Evolutionary conservation across 352 stramenopile species (phyloP), one percentile per base, ranked within the genome.

Genomic region (Phytophthora chlamydospora): DNA sequence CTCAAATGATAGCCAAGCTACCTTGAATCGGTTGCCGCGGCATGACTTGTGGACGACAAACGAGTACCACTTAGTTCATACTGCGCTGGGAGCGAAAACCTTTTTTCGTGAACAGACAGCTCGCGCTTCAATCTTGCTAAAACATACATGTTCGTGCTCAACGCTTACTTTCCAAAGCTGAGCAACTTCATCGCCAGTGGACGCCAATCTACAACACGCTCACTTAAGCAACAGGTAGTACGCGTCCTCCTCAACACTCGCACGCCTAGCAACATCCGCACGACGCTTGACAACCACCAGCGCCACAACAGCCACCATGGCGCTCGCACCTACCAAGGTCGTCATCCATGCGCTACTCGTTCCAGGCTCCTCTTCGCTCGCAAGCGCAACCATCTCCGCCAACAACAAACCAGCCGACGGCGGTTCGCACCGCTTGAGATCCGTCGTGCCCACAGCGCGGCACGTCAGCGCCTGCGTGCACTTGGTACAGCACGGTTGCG

Each of bases 201-300:
- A 27, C 4, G 2, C 24, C 24, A 27, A 27, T 27, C 24, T 27
- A 27, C 24, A 27, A 27, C 24, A 27, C 24, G 24, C 4, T 27
- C 24, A 46, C 40, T 46, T 17, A 39, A 84, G 52, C n/a, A 84
- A 60, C 12, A 69, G 65, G 27, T 81, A 79, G 62, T 79, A 79
- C 13, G 71, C 71, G 42, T 84, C 72, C 17, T 79, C 66, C 34
- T 47, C 42, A 12, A 61, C 24, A 2, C 43, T 16, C 6, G 61
- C 56, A 8, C 16, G 48, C 6, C 29, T 19, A 8, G 51, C 43
- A 5, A 41, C 33, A 9, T 41, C 24, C 24, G 24, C 42, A 5
- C 17, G 41, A 42, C 56, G 60, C 21, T 58, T 73, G 31, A 77
- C 65, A 38, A 77, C 68, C 29, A 83, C 65, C 10, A 83, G 49